Conservation (phyloP, 2,329 filamentous ascomycete species). For the Claviceps lovelessii region DNA sequence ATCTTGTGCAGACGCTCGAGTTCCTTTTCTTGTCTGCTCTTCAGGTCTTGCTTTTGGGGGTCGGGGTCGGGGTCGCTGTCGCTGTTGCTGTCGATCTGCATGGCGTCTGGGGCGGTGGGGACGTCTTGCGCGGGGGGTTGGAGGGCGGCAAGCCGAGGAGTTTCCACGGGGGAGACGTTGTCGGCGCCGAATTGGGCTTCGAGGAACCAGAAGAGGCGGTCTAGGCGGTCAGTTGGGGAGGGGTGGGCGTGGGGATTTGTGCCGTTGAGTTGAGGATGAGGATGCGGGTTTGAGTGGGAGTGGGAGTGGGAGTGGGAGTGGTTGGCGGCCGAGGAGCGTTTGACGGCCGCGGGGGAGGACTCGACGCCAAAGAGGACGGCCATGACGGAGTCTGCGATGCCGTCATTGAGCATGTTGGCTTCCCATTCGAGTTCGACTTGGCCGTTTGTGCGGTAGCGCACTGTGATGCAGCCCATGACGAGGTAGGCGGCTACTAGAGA, state of each 20-base stretch:
- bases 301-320: slow-evolving; percentile 20
- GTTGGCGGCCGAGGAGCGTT: slow-evolving; percentile 35
- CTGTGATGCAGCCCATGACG: slow-evolving; percentile 81
- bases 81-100: background rate
- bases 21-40: slow-evolving; percentile 44
- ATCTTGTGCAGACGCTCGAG: slow-evolving; percentile 65
- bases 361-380: slow-evolving; percentile 85
- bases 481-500: slow-evolving; percentile 42
- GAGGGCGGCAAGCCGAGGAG: slow-evolving; percentile 21
- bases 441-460: slow-evolving; percentile 63
- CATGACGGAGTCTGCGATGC: slow-evolving; percentile 94
- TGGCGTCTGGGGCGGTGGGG: background rate
- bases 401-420: slow-evolving; percentile 93
- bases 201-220: slow-evolving; percentile 84
- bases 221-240: slow-evolving; percentile 60
- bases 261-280: slow-evolving; percentile 2
- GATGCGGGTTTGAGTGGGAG: slow-evolving; percentile 19
- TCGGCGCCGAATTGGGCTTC: slow-evolving; percentile 89
- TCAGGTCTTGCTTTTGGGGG: background rate
- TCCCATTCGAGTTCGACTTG: slow-evolving; percentile 93
- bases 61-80: background rate
- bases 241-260: slow-evolving; percentile 62
- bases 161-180: slow-evolving; percentile 62
- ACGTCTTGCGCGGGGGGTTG: background rate
- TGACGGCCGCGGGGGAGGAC: slow-evolving; percentile 86